Conservation (phyloP, 371 early-diverging fungal species). For the Zychaea mexicana region DNA sequence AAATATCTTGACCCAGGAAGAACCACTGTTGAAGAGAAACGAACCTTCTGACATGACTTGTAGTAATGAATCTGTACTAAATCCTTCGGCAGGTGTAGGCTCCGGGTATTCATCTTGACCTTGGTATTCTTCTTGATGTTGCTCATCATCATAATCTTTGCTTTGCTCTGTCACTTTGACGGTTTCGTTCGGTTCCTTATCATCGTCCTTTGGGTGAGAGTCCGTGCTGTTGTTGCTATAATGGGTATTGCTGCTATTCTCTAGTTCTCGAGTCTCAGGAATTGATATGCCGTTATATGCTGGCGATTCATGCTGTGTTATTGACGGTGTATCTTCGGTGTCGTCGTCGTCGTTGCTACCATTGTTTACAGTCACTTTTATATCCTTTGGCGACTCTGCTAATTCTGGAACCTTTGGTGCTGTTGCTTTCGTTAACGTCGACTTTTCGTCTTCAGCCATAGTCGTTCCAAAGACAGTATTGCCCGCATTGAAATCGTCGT, state of each 20-base stretch:
- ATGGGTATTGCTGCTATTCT: background rate
- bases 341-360: background rate
- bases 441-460: slow-evolving; percentile 8
- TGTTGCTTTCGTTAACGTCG: no score
- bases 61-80: slow-evolving; percentile 17
- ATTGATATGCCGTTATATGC: background rate
- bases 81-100: slow-evolving; percentile 18
- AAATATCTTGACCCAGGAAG: no score
- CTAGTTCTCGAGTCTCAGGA: background rate
- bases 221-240: background rate
- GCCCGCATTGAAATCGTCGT: slow-evolving; percentile 25
- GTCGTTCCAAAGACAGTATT: slow-evolving; percentile 3
- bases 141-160: slow-evolving; percentile 1
- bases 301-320: background rate
- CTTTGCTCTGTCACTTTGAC: slow-evolving; percentile 6
- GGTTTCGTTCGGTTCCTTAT: background rate
- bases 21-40: no score
- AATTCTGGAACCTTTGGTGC: no score
- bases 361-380: no score
- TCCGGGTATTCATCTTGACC: slow-evolving; percentile 18
- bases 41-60: slow-evolving; percentile 26
- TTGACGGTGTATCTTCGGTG: background rate
- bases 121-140: slow-evolving; percentile 10
- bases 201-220: background rate
- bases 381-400: no score